Evolutionary conservation across 2,329 filamentous ascomycete species (phyloP).

Genomic region (Claviceps maximensis): DNA sequence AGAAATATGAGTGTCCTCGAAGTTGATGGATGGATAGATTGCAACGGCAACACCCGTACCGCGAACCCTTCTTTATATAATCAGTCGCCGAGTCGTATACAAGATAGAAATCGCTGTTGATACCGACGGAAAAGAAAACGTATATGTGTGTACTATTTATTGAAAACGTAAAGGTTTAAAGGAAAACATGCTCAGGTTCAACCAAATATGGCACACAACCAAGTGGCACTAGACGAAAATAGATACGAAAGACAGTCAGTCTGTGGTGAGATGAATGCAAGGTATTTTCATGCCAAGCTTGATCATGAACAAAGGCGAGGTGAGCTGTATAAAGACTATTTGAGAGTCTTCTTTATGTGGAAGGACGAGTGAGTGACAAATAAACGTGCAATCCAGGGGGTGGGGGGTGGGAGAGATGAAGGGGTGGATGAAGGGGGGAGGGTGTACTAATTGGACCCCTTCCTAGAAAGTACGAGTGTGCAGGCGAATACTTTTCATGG

Average conservation of each 20-base stretch:
- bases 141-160: background rate
- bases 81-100: background rate
- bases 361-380: background rate
- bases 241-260: background rate
- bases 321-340: background rate
- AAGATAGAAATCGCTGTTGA: background rate
- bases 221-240: background rate
- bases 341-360: background rate
- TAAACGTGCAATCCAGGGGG: background rate
- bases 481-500: background rate
- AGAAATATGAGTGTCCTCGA: conserved; percentile 1
- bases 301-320: background rate
- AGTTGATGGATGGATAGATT: background rate
- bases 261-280: background rate
- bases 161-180: background rate
- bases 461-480: background rate
- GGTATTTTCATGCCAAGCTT: background rate
- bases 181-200: background rate
- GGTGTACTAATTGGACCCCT: background rate
- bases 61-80: background rate
- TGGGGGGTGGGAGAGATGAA: background rate
- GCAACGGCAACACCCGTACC: background rate
- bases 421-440: background rate
- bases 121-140: background rate
- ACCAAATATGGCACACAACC: no score